A percentile compares a stretch with the other conserved stretches of the same genome.
Evolutionary conservation across 352 stramenopile genomes (phyloP).

Genomic region (Globisporangium lucens): DNA sequence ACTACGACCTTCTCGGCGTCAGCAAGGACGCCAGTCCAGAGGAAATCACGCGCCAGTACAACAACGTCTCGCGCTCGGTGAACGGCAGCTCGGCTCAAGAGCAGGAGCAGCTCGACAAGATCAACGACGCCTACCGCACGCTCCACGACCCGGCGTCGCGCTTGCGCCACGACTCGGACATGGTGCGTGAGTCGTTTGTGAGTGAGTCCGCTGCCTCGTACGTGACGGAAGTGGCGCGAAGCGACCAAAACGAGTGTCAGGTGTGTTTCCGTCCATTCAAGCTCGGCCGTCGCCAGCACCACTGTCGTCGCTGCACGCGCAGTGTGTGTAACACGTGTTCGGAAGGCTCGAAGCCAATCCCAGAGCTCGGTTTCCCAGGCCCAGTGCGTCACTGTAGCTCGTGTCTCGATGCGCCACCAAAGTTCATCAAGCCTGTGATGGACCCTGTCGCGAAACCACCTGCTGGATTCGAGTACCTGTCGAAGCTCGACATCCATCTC

Average conservation of each 20-base stretch:
- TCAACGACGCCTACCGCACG: constrained; percentile 76
- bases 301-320: constrained; percentile 82
- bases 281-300: constrained; percentile 75
- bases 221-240: constrained; percentile 70
- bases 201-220: constrained; percentile 41
- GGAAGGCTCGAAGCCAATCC: constrained; percentile 80
- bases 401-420: constrained; percentile 75
- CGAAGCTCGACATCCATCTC: constrained; percentile 80
- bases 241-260: constrained; percentile 85
- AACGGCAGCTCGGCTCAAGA: constrained; percentile 59
- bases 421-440: constrained; percentile 78
- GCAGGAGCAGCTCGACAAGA: constrained; percentile 68
- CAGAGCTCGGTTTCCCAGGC: constrained; percentile 72
- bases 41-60: constrained; percentile 78
- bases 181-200: constrained; percentile 46
- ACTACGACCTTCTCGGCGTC: constrained; percentile 75
- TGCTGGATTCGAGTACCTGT: constrained; percentile 81
- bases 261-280: constrained; percentile 88
- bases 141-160: constrained; percentile 59
- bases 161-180: constrained; percentile 56
- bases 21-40: constrained; percentile 61
- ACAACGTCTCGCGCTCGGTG: constrained; percentile 64
- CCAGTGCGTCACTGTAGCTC: constrained; percentile 80
- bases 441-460: constrained; percentile 74
- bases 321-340: constrained; percentile 85